phyloP scores from a whole-genome alignment of 345 rosid genomes.

The Anastatica hierochuntica region DNA sequence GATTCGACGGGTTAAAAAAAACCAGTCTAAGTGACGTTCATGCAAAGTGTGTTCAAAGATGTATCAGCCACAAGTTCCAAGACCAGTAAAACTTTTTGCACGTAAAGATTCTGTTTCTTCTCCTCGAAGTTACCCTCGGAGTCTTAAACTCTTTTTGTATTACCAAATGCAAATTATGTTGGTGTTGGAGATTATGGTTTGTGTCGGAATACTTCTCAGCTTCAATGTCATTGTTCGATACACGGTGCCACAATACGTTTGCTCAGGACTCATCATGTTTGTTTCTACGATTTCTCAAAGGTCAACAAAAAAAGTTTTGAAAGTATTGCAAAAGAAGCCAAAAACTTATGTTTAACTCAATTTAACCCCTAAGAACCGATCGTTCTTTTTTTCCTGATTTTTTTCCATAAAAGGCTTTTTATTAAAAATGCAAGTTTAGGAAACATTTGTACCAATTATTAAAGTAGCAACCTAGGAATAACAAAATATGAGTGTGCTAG shows the following conservation, averaged over 20 bases:
- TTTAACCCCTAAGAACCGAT: neutral
- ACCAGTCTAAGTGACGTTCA: too few relatives aligned
- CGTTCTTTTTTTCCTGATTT: too few relatives aligned
- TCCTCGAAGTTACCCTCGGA: neutral
- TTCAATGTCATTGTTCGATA: slow-evolving; percentile 61
- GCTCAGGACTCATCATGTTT: slow-evolving; percentile 87
- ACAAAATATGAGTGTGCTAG: too few relatives aligned
- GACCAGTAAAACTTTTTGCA: slow-evolving; percentile 89
- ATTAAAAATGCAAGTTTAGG: too few relatives aligned
- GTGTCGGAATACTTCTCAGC: slow-evolving; percentile 70
- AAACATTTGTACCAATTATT: too few relatives aligned
- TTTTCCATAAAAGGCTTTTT: too few relatives aligned
- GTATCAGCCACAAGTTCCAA: slow-evolving; percentile 92
- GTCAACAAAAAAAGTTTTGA: slow-evolving; percentile 25
- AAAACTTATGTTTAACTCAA: neutral
- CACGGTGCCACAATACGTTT: slow-evolving; percentile 77
- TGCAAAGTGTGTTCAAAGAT: too few relatives aligned
- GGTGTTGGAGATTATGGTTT: slow-evolving; percentile 86
- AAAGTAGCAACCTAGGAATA: too few relatives aligned
- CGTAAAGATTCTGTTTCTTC: too few relatives aligned
- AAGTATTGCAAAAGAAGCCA: neutral
- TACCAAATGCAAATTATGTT: slow-evolving; percentile 87
- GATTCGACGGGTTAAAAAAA: too few relatives aligned
- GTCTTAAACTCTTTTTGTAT: neutral
- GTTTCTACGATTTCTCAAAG: slow-evolving; percentile 93